Evolutionary conservation across 108 stramenopile species (phyloP).

Genomic region (Cyclotella baltica): DNA sequence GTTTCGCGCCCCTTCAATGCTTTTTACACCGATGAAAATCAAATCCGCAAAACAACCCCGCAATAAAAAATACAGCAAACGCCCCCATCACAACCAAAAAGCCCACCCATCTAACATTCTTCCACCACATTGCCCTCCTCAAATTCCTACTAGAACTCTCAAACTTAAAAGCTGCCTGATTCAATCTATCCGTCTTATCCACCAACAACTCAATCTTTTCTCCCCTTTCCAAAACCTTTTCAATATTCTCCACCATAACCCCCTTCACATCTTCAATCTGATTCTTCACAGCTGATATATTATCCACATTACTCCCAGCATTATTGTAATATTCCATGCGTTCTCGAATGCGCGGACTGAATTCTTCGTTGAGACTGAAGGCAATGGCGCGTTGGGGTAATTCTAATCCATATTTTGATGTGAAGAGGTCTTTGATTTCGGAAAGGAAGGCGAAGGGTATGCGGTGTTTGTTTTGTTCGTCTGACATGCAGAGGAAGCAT

Average conservation of each 20-base stretch:
- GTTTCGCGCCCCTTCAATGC: conserved; percentile 21
- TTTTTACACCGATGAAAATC: conserved; percentile 70
- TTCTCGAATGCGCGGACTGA: conserved; percentile 71
- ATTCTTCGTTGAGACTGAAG: conserved; percentile 94
- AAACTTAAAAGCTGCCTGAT: conserved; percentile 94
- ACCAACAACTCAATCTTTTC: conserved; percentile 99
- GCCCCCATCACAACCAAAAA: conserved; percentile 60
- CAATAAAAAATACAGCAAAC: conserved; percentile 69
- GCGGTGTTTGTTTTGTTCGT: conserved; percentile 88
- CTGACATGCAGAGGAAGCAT: conserved; percentile 97
- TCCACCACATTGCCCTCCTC: conserved; percentile 90
- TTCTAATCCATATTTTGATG: conserved; percentile 83
- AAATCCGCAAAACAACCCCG: conserved; percentile 74
- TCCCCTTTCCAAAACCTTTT: conserved; percentile 94
- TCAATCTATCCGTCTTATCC: conserved; percentile 95
- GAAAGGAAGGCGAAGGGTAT: conserved; percentile 96
- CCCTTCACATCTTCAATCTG: conserved; percentile 96
- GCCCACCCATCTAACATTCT: conserved; percentile 74
- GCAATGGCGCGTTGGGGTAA: conserved; percentile 89
- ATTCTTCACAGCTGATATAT: conserved; percentile 80
- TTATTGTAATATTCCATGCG: conserved; percentile 94
- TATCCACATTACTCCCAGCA: conserved; percentile 84
- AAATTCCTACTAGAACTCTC: conserved; percentile 81
- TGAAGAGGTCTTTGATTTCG: conserved; percentile 89
- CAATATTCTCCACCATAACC: conserved; percentile 98